Percentiles rank a stretch among this genome's conserved stretches.
Evolutionary conservation across 176 grass and related monocot species (phyloP).

Genomic region (Oropetium thomaeum): DNA sequence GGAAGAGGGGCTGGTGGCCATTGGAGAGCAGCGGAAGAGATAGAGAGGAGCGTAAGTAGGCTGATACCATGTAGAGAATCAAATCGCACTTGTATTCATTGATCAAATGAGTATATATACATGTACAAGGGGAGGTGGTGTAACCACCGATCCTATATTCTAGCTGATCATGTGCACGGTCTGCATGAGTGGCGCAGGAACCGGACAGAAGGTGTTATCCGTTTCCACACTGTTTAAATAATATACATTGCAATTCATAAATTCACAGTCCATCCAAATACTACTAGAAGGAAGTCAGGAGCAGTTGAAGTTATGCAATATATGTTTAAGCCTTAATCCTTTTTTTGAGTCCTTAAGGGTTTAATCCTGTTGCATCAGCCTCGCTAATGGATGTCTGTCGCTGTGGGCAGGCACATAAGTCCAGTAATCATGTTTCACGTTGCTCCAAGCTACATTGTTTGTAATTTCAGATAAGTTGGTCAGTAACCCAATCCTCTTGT

Average conservation of each 20-base stretch:
- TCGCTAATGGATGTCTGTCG: background rate
- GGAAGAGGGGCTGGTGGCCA: too few species aligned
- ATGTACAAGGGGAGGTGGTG: too few species aligned
- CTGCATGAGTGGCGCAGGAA: too few species aligned
- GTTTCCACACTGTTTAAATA: background rate
- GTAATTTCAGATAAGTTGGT: background rate
- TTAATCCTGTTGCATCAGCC: background rate
- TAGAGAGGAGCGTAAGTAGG: too few species aligned
- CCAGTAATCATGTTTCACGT: background rate
- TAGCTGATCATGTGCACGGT: background rate
- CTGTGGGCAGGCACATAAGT: background rate
- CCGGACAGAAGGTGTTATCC: too few species aligned
- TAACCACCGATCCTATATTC: too few species aligned
- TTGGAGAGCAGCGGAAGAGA: too few species aligned
- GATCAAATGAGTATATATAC: too few species aligned
- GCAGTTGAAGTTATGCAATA: background rate
- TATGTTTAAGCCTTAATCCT: background rate
- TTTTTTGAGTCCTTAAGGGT: too few species aligned
- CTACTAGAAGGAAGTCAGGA: background rate
- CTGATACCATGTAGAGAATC: too few species aligned
- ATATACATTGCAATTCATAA: background rate
- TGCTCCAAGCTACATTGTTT: background rate
- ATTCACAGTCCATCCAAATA: background rate
- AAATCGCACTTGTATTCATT: too few species aligned
- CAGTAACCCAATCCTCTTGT: background rate